A percentile compares a stretch with the other conserved stretches of the same genome.
Conservation (phyloP, 176 grass and related monocot genomes). For the Carex cristatella region DNA sequence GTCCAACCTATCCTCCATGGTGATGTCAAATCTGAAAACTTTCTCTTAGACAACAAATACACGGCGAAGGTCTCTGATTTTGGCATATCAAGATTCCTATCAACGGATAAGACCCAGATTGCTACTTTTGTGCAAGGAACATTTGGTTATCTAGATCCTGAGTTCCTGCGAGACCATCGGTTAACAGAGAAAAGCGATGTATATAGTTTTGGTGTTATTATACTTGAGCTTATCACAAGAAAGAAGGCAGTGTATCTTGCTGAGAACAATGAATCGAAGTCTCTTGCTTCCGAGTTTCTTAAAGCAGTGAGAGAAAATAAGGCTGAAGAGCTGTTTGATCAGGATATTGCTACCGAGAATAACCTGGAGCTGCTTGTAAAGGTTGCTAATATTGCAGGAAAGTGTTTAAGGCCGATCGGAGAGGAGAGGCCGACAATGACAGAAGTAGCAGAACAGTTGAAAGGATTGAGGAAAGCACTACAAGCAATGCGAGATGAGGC, state of each 20-base stretch:
- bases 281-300: slow-evolving; percentile 34
- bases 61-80: slow-evolving; percentile 54
- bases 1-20: slow-evolving; percentile 47
- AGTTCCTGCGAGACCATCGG: slow-evolving; percentile 27
- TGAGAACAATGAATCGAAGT: slow-evolving; percentile 28
- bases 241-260: slow-evolving; percentile 36
- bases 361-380: slow-evolving; percentile 16
- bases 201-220: slow-evolving; percentile 52
- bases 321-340: slow-evolving; percentile 31
- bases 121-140: slow-evolving; percentile 46
- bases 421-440: slow-evolving; percentile 51
- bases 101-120: slow-evolving; percentile 39
- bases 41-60: slow-evolving; percentile 37
- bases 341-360: slow-evolving; percentile 18
- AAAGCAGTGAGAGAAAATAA: slow-evolving; percentile 8
- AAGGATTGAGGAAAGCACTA: slow-evolving; percentile 22
- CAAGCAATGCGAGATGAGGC: background rate
- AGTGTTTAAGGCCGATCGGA: slow-evolving; percentile 39
- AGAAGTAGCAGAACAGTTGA: slow-evolving; percentile 36
- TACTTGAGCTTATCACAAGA: slow-evolving; percentile 52
- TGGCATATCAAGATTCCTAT: slow-evolving; percentile 39
- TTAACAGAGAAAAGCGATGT: slow-evolving; percentile 59
- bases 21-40: slow-evolving; percentile 56
- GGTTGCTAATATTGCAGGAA: slow-evolving; percentile 32
- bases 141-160: slow-evolving; percentile 52